Base-by-base conservation (phyloP, 2,329 filamentous ascomycete genomes). In the Eutypella sp. region DNA sequence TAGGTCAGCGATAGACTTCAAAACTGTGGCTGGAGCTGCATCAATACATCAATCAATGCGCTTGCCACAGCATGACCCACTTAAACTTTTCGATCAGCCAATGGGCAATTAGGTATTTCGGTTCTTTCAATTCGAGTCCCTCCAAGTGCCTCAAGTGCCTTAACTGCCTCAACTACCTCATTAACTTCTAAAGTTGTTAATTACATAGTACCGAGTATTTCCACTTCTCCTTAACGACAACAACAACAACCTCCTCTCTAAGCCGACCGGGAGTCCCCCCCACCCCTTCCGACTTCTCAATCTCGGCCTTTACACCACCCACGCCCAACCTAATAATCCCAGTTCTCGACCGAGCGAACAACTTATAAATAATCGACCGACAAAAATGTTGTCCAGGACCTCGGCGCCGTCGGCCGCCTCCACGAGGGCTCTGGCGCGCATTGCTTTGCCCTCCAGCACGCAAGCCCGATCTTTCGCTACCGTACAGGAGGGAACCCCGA, bases 391-490 rank as follows among this genome's bases (percentile, higher is more conserved):
- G 61, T 72, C 69, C 42, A 66, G 69, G 62, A 69, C 68, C 27
- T 60, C 69, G 48, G 63, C 63, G 52, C 64, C 68, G 52, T 62
- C 66, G 53, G 64, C 63, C 57, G 67, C 63, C 56, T 67, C 69
- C 50, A 62, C 64, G 48, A 67, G 63, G 63, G 59, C 67, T 22
- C 53, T 71, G 47, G 63, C 68, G 52, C 67, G 67, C 53, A 64
- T 63, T 52, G 62, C 55, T 48, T 54, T 57, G 33, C 59, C 51
- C 20, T 48, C 54, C 47, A 57, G 64, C 64, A 61, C 47, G 58
- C 79, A 82, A 66, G 70, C 69, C 63, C 84, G 92, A 67, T 78
- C 79, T 57, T 86, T 96, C 72, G 88, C 88, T 62, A 89, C 87
- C 50, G 86, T 90, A 57, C 84, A 88, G 67, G 87, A 91, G 69